Base-by-base conservation (phyloP, 1,284 basidiomycete species). In the Tilletia horrida region DNA sequence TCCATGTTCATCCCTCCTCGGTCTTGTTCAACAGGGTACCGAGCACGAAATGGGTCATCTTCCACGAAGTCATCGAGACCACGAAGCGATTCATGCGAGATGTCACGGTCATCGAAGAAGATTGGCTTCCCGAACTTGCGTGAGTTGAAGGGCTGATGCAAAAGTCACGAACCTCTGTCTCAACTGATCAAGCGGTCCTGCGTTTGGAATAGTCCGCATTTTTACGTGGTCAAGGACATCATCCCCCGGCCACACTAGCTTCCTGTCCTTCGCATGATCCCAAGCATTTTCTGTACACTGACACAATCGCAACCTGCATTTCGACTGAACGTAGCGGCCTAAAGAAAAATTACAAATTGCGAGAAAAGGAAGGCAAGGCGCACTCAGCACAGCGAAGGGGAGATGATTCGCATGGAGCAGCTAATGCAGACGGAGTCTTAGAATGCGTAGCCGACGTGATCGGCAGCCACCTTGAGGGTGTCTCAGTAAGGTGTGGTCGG, bases 31-130 rank as follows among this genome's bases (percentile, higher is more conserved):
- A 93, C 1, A 85, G 96, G 45, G 92, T 91, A 75, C 91, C 95
- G 1, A 85, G 88, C 18, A 90, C 90, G 0, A 91, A 91, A 11
- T 98, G 92, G 91, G 91, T 97, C 6, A 85, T 98, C 25, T 98
- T 90, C 79, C 92, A 96, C 79, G 94, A 98, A 81, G 90, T 97
- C 83, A 88, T 95, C 74, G 93, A 97, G 82, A 97, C 95, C 0
- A 93, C 91, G 72, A 97, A 95, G 83, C 89, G 81, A 29, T 86
- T 85, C 73, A 86, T 87, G 82, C 76, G 85, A 55, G 86, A 87
- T 71, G 66, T 87, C 21, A 86, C 85, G 0, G 84, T 85, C 7
- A 82, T 86, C 35, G 84, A 85, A 47, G 82, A 67, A 67, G 85
- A 85, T 59, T 86, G 85, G 85, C 77, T 85, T 29, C 82, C 83